Percentiles rank a stretch among this genome's conserved stretches.
phyloP scores from a whole-genome alignment of 768 basidiomycete genomes.

The Mycena vitilis region DNA sequence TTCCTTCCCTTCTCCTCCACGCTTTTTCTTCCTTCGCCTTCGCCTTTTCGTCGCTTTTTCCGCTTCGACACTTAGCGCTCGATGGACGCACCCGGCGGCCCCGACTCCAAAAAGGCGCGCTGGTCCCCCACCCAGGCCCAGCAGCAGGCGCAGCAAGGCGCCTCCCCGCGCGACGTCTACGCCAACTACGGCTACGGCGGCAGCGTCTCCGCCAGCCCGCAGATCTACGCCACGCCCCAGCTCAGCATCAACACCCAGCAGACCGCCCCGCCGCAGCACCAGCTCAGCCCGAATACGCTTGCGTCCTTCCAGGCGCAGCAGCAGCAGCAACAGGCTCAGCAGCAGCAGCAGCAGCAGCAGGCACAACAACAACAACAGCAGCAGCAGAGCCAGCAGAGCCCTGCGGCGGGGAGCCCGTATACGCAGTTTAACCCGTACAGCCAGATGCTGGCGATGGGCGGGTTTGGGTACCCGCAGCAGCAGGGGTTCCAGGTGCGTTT shows the following conservation, averaged over 20 bases:
- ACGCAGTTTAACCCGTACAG: conserved; percentile 73
- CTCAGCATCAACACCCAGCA: no score
- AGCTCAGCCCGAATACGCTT: no score
- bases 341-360: conserved; percentile 52
- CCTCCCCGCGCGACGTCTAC: no score
- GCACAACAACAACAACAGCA: conserved; percentile 51
- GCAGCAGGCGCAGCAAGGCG: conserved; percentile 32
- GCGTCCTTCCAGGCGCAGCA: conserved; percentile 42
- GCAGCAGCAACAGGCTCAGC: conserved; percentile 23
- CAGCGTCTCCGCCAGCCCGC: no score
- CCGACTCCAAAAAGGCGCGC: conserved; percentile 90
- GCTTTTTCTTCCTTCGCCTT: conserved; percentile 57
- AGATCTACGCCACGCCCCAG: no score
- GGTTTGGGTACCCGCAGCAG: conserved; percentile 45
- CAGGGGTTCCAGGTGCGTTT: conserved; percentile 51
- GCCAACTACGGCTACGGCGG: no score
- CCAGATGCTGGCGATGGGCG: conserved; percentile 75
- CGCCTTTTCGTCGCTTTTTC: conserved; percentile 61
- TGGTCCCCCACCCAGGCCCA: conserved; percentile 77
- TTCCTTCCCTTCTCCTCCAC: conserved; percentile 12
- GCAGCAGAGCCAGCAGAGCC: conserved; percentile 37
- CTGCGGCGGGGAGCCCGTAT: conserved; percentile 55
- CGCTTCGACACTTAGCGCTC: conserved; percentile 66
- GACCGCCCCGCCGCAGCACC: no score
- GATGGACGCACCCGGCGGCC: conserved; percentile 85